Evolutionary conservation across 805 yeast genomes (phyloP).

Genomic region (Saturnispora ahearnii): DNA sequence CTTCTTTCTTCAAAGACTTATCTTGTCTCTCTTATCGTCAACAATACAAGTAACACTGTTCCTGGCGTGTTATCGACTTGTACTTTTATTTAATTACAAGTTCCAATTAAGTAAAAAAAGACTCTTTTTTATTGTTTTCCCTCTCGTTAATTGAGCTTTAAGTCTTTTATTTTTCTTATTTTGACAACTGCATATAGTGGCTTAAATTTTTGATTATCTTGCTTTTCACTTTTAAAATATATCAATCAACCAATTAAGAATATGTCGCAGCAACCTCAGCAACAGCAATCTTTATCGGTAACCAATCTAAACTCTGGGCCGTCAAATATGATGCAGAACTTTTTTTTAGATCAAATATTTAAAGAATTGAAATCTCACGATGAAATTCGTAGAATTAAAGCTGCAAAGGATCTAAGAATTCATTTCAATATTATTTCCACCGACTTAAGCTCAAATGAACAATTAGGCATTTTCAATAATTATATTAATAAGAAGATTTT

Average conservation of each 20-base stretch:
- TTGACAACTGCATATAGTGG: not conserved
- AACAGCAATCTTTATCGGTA: not conserved
- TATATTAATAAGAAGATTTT: slow-evolving; percentile 82
- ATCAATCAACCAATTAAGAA: not conserved
- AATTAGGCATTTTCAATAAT: slow-evolving; percentile 70
- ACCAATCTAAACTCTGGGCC: slow-evolving; percentile 9
- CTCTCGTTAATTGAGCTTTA: not conserved
- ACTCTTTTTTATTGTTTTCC: not conserved
- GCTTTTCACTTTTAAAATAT: not conserved
- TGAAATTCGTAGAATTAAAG: slow-evolving; percentile 37
- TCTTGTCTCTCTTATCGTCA: not conserved
- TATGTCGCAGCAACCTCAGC: slow-evolving; percentile 4
- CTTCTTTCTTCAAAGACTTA: not conserved
- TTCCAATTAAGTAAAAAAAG: not conserved
- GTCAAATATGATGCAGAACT: slow-evolving; percentile 18
- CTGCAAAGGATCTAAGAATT: slow-evolving; percentile 63
- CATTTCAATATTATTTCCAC: slow-evolving; percentile 67
- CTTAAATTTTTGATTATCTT: not conserved
- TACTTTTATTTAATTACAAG: no score
- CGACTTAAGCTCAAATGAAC: slow-evolving; percentile 68
- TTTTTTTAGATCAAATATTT: slow-evolving; percentile 45
- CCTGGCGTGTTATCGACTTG: not conserved
- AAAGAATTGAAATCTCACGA: slow-evolving; percentile 37
- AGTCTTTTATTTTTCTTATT: no score
- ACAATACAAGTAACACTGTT: not conserved